Evolutionary conservation across 495 filamentous ascomycete species (phyloP), one percentile per base, ranked within the genome.

Genomic region (Bathelium albidoporum): DNA sequence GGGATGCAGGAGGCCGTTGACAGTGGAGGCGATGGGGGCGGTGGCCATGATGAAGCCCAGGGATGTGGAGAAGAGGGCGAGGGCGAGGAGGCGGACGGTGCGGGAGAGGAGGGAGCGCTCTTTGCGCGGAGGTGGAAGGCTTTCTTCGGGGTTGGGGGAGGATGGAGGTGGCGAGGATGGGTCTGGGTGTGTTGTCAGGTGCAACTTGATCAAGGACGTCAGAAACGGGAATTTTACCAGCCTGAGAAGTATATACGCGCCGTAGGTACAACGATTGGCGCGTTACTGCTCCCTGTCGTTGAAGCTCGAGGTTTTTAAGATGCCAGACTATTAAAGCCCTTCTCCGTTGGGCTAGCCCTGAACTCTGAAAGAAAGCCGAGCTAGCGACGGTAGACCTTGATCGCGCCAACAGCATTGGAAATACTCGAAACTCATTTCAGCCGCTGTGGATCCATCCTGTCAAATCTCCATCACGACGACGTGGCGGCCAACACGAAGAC

Each of bases 21-120:
- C 74, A 32, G 75, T 73, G 29, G 78, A 65, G 59, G 79, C 65
- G 16, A 77, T 79, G 9, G 82, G 81, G 16, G 73, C 71, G 60
- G 78, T 71, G 43, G 77, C 75, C 79, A 87, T 83, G 64, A 73
- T 68, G 76, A 85, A 79, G 52, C 83, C 83, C 32, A 78, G 59
- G 5, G 76, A 66, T 18, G 77, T 76, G 73, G 81, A 81, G 62
- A 80, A 58, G 58, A 81, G 12, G 26, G 75, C 75, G 58, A 79
- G 61, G 20, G 70, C 67, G 66, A 77, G 29, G 64, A 77, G 41
- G 36, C 71, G 63, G 59, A 72, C 18, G 59, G 65, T 62, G 32
- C 39, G 66, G 28, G 32, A 29, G 44, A 70, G 58, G 60, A 66
- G 41, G 16, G 65, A 63, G 34, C 52, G 59, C n/a, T n/a, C n/a